A percentile compares a stretch with the other conserved stretches of the same genome.
These are phyloP conservation scores for Colletotrichum siamense DNA, from an alignment of 2,329 filamentous ascomycete genomes.

Conservation along the genomic window DNA sequence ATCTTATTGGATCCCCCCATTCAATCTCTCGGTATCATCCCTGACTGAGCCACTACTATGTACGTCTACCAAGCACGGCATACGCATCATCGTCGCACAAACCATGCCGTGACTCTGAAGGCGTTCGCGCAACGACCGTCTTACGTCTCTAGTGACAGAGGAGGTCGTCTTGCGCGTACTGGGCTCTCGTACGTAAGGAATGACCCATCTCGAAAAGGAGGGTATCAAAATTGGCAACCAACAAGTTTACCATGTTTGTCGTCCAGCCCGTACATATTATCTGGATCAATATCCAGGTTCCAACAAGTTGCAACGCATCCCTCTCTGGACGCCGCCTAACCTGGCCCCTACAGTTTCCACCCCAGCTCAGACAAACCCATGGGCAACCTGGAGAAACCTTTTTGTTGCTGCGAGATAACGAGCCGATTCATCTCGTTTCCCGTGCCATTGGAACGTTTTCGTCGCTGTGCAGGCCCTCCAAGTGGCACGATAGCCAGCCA, in stretches of 20 bases:
- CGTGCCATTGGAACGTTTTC: background rate
- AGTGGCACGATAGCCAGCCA: background rate
- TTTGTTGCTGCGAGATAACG: background rate
- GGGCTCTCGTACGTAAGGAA: background rate
- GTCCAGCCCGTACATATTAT: background rate
- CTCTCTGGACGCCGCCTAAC: background rate
- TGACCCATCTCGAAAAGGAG: background rate
- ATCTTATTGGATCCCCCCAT: slow-evolving; percentile 6
- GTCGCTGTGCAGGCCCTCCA: background rate
- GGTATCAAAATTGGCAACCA: background rate
- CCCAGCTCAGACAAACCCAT: background rate
- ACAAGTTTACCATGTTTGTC: background rate
- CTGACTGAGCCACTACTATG: background rate
- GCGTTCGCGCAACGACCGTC: background rate
- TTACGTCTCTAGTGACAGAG: background rate
- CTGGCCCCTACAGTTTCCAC: background rate
- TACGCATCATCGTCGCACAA: background rate
- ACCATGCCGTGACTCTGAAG: background rate
- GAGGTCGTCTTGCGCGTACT: background rate
- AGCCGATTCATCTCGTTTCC: slow-evolving; percentile 10
- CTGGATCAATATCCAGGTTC: background rate
- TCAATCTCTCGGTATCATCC: slow-evolving; percentile 5
- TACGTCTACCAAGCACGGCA: background rate
- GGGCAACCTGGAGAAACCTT: background rate
- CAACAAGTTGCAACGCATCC: background rate